These are phyloP conservation scores for Penicillium manginii DNA, from an alignment of 495 filamentous ascomycete genomes.

Conservation along the genomic window DNA sequence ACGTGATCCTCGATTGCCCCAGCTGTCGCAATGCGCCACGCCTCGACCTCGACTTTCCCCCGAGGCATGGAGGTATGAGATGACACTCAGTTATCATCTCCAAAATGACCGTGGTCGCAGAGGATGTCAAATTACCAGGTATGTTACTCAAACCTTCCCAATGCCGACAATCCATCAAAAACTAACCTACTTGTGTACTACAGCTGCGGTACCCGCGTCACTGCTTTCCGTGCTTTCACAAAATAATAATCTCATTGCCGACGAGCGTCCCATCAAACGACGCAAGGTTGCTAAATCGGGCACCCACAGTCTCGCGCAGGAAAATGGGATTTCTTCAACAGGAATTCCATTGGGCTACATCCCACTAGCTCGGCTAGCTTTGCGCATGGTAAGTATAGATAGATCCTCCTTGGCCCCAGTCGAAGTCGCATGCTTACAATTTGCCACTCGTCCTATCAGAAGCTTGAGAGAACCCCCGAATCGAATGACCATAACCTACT, in stretches of 20 bases:
- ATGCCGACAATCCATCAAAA: not conserved
- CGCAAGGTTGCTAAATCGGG: conserved; percentile 34
- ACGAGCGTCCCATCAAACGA: conserved; percentile 39
- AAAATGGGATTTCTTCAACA: conserved; percentile 23
- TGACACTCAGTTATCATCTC: not conserved
- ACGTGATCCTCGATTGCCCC: conserved; percentile 30
- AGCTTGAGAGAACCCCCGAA: conserved; percentile 10
- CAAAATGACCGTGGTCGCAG: conserved; percentile 34
- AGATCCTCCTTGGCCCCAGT: not conserved
- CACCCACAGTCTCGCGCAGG: conserved; percentile 24
- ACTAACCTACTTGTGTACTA: conserved; percentile 14
- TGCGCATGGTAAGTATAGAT: conserved; percentile 37
- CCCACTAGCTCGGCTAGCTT: conserved; percentile 37
- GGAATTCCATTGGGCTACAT: conserved; percentile 40
- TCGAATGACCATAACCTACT: not conserved
- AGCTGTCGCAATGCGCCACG: conserved; percentile 10
- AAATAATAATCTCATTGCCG: conserved; percentile 11
- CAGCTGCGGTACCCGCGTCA: conserved; percentile 32
- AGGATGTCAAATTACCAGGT: conserved; percentile 31
- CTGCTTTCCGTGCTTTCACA: conserved; percentile 31
- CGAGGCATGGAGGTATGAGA: conserved; percentile 14
- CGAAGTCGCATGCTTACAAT: conserved; percentile 8
- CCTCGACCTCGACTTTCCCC: not conserved
- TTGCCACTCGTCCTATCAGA: conserved; percentile 22
- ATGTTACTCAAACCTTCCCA: not conserved